phyloP scores from a whole-genome alignment of 345 rosid genomes.

The Noccaea bulbosa region DNA sequence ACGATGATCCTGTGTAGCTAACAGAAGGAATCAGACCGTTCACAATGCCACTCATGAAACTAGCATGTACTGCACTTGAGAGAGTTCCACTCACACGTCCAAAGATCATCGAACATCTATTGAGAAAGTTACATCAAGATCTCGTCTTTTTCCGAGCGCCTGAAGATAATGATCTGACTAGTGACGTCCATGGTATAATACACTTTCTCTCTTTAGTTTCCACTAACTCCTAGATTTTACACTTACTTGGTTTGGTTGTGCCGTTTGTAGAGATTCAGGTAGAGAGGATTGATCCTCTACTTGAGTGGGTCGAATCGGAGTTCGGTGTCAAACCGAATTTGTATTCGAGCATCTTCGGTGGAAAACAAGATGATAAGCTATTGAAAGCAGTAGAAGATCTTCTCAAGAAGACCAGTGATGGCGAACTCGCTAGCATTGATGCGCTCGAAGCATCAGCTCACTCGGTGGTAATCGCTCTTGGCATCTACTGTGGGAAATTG shows the following conservation, averaged over 20 bases:
- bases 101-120: constrained; percentile 64
- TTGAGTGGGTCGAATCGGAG: constrained; percentile 81
- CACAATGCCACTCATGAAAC: constrained; percentile 96
- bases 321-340: constrained; percentile 79
- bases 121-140: constrained; percentile 77
- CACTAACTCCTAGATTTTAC: neutral
- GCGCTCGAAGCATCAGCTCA: constrained; percentile 90
- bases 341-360: constrained; percentile 80
- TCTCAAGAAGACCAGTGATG: constrained; percentile 65
- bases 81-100: constrained; percentile 87
- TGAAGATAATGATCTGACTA: constrained; percentile 63
- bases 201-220: neutral
- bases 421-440: constrained; percentile 89
- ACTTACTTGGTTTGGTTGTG: neutral
- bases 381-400: constrained; percentile 65
- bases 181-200: constrained; percentile 64
- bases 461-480: constrained; percentile 73
- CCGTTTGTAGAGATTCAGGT: constrained; percentile 67
- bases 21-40: constrained; percentile 97
- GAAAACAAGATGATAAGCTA: constrained; percentile 83
- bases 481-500: constrained; percentile 68
- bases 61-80: constrained; percentile 94
- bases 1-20: constrained; percentile 56
- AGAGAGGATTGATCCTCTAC: constrained; percentile 85
- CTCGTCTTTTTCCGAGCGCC: constrained; percentile 88